These are phyloP conservation scores for Phytophthora crassamura DNA, from an alignment of 352 stramenopile genomes.

Conservation along the genomic window DNA sequence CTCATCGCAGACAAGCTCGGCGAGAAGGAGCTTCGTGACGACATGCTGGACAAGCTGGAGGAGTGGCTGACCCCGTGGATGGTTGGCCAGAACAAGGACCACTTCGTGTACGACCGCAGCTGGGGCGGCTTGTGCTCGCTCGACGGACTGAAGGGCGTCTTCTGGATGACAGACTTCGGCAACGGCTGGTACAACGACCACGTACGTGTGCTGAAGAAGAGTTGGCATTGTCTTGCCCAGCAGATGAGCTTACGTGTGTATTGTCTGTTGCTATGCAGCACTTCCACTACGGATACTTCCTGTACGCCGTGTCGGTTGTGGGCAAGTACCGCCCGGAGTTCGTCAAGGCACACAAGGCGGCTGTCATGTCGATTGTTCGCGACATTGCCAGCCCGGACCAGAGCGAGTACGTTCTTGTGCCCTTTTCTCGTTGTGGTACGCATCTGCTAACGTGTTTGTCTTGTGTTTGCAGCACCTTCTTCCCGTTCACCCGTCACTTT, in stretches of 20 bases:
- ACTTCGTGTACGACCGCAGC: conserved; percentile 93
- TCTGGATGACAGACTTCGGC: conserved; percentile 93
- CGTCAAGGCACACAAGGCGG: conserved; percentile 68
- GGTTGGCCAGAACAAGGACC: conserved; percentile 72
- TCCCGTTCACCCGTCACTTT: conserved; percentile 94
- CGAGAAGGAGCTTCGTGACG: conserved; percentile 53
- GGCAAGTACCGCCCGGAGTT: conserved; percentile 81
- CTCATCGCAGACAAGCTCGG: conserved; percentile 85
- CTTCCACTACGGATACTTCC: conserved; percentile 97
- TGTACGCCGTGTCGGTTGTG: conserved; percentile 87
- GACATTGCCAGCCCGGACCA: conserved; percentile 76
- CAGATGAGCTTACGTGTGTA: neutral
- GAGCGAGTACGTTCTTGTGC: conserved; percentile 58
- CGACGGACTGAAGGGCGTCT: conserved; percentile 90
- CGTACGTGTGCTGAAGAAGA: conserved; percentile 48
- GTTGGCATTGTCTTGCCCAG: conserved; percentile 1
- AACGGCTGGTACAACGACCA: conserved; percentile 93
- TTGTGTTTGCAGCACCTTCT: conserved; percentile 69
- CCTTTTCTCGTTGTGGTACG: neutral
- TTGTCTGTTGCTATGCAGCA: conserved; percentile 68
- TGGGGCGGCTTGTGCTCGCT: conserved; percentile 93
- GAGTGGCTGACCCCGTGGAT: conserved; percentile 83
- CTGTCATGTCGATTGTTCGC: conserved; percentile 76
- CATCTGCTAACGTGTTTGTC: conserved; percentile 9
- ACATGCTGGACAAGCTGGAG: conserved; percentile 69